A percentile compares a stretch with the other conserved stretches of the same genome.
Evolutionary conservation across 2,329 filamentous ascomycete genomes (phyloP).

Genomic region (Xylariaceae sp.): DNA sequence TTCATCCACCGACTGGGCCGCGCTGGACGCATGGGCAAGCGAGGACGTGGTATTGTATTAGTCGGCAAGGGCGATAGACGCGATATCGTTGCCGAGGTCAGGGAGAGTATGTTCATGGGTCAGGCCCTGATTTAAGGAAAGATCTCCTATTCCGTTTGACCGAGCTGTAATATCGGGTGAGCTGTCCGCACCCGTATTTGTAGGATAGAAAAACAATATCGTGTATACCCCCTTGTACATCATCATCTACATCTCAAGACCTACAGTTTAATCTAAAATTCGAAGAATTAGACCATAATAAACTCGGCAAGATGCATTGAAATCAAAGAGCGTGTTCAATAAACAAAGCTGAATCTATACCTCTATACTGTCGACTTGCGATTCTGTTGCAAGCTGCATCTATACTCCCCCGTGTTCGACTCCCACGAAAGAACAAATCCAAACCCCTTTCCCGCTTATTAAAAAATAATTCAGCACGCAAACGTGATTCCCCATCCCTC

Average conservation of each 20-base stretch:
- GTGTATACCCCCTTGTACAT: constrained; percentile 13
- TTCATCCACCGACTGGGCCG: constrained; percentile 94
- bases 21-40: constrained; percentile 85
- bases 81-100: constrained; percentile 87
- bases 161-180: background rate
- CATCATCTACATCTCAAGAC: constrained; percentile 1
- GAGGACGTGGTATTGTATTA: constrained; percentile 83
- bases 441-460: too few relatives aligned
- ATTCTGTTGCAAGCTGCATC: too few relatives aligned
- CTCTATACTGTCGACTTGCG: too few relatives aligned
- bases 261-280: constrained; percentile 1
- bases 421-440: too few relatives aligned
- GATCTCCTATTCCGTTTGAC: too few relatives aligned
- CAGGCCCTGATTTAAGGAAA: constrained; percentile 62
- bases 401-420: too few relatives aligned
- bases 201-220: constrained; percentile 2
- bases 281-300: background rate
- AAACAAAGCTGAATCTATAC: background rate
- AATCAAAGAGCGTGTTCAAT: background rate
- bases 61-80: constrained; percentile 84
- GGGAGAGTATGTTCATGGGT: constrained; percentile 80
- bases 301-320: background rate
- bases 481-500: too few relatives aligned
- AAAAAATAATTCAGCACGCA: too few relatives aligned
- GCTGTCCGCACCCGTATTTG: background rate